These are phyloP conservation scores for Eucalyptus pauciflora DNA, from an alignment of 345 rosid genomes.

Conservation along the genomic window DNA sequence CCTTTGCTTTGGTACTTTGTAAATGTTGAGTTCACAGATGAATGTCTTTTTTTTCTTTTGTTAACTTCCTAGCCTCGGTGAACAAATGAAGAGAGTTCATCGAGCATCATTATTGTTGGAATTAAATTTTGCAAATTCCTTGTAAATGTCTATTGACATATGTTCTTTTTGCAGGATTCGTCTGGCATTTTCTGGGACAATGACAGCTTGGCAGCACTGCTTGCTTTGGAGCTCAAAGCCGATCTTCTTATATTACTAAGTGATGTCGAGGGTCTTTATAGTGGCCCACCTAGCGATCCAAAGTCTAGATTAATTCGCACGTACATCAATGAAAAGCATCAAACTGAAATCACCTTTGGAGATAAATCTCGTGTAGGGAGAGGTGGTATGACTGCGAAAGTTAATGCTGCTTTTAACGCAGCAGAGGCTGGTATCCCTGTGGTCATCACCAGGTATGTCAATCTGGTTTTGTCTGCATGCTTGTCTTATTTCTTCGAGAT, in stretches of 20 bases:
- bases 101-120: not conserved
- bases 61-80: not conserved
- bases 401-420: slow-evolving; percentile 90
- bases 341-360: slow-evolving; percentile 81
- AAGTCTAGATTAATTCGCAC: slow-evolving; percentile 82
- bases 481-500: not conserved
- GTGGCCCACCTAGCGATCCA: slow-evolving; percentile 96
- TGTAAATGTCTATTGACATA: not conserved
- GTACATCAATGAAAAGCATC: slow-evolving; percentile 74
- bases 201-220: slow-evolving; percentile 91
- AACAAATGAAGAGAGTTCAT: not conserved
- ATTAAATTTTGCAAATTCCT: not conserved
- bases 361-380: slow-evolving; percentile 98
- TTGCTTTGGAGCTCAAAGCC: slow-evolving; percentile 89
- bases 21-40: not conserved
- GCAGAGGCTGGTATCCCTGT: slow-evolving; percentile 93
- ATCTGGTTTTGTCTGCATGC: not conserved
- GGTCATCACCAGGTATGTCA: slow-evolving; percentile 73
- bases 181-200: slow-evolving; percentile 99
- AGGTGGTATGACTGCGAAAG: slow-evolving; percentile 99
- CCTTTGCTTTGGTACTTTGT: not conserved
- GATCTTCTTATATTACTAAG: slow-evolving; percentile 93
- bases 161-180: slow-evolving; percentile 57
- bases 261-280: slow-evolving; percentile 95
- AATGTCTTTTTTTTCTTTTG: not conserved